Conservation (phyloP, 2,329 filamentous ascomycete species). For the Rosellinia necatrix region DNA sequence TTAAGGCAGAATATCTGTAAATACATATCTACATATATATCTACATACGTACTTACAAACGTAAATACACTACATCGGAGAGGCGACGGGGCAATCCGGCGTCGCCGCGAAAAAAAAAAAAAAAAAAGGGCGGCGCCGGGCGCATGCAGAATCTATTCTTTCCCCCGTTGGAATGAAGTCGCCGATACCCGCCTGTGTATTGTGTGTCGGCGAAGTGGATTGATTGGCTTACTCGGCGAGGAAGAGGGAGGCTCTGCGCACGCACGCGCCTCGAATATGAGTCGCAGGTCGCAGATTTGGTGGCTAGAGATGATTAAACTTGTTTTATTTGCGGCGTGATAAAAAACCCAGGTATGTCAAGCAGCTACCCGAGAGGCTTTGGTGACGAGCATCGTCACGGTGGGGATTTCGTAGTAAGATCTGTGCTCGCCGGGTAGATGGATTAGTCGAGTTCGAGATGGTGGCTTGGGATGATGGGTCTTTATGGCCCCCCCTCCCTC, state of each 20-base stretch:
- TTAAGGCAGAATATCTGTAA: no score
- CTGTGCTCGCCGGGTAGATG: neutral
- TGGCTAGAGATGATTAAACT: no score
- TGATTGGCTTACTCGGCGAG: neutral
- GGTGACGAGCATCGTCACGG: no score
- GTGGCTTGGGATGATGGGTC: neutral
- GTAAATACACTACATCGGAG: no score
- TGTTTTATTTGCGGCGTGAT: no score
- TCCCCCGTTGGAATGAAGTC: conserved; percentile 14
- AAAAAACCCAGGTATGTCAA: no score
- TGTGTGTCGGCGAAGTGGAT: neutral
- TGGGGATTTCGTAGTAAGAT: no score
- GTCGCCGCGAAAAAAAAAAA: conserved; percentile 17
- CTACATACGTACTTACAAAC: neutral
- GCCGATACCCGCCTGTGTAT: conserved; percentile 14
- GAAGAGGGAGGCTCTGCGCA: conserved; percentile 14
- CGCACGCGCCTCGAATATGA: no score
- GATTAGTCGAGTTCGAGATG: neutral
- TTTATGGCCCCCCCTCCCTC: neutral
- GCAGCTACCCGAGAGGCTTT: neutral
- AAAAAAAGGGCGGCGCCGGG: conserved; percentile 15
- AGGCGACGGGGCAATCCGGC: conserved; percentile 12
- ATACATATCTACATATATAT: no score
- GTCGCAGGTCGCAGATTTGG: no score
- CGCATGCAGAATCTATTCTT: conserved; percentile 5